Conservation (phyloP, 176 grass and related monocot species). For the Oropetium thomaeum region DNA sequence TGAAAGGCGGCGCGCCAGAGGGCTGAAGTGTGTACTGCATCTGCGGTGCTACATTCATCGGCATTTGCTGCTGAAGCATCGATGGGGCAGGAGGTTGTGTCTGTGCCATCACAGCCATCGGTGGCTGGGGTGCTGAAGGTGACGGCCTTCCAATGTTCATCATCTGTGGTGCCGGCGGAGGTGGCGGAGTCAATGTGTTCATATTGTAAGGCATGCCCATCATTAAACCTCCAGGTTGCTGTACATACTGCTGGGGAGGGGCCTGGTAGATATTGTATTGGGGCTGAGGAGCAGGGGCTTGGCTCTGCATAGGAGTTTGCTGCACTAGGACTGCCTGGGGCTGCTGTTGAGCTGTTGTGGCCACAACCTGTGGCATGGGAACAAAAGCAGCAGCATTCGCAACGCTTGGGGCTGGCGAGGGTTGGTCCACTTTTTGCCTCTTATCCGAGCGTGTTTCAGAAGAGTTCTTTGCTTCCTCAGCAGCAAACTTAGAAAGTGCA, state of each 20-base stretch:
- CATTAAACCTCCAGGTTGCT: constrained; percentile 65
- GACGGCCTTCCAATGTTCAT: constrained; percentile 53
- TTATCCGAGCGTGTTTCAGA: constrained; percentile 49
- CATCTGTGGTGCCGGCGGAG: constrained; percentile 37
- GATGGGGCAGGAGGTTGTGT: constrained; percentile 16
- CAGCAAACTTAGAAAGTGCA: constrained; percentile 89
- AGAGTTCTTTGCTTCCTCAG: constrained; percentile 64
- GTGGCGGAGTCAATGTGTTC: constrained; percentile 40
- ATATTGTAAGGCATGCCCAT: constrained; percentile 68
- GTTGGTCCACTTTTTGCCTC: constrained; percentile 48
- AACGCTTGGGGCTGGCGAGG: constrained; percentile 42
- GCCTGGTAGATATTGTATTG: constrained; percentile 63
- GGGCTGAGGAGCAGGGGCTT: constrained; percentile 43
- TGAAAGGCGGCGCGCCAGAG: constrained; percentile 49
- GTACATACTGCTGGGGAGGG: constrained; percentile 58
- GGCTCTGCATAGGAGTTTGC: constrained; percentile 50
- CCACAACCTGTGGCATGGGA: constrained; percentile 50
- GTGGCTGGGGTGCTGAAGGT: constrained; percentile 39
- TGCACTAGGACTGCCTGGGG: constrained; percentile 59
- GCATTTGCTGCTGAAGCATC: constrained; percentile 66
- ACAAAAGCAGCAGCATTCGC: constrained; percentile 55
- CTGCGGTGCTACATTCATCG: constrained; percentile 36
- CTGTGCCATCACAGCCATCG: constrained; percentile 45
- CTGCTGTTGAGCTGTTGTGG: constrained; percentile 63
- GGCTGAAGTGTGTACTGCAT: constrained; percentile 70